Evolutionary conservation across 2,329 filamentous ascomycete genomes (phyloP).

Genomic region (Beauveria sp.): DNA sequence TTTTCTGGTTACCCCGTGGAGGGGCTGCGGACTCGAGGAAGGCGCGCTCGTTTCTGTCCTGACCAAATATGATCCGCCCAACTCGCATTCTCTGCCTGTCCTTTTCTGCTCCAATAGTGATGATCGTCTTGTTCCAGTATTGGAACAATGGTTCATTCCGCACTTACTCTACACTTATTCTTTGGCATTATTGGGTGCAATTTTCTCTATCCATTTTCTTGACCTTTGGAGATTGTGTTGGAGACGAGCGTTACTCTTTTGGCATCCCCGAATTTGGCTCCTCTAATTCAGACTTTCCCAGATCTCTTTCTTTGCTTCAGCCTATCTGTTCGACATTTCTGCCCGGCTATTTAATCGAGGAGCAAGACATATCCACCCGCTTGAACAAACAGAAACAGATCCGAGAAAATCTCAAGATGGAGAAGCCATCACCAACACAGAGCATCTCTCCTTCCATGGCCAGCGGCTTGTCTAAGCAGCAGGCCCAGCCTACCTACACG

Average conservation of each 20-base stretch:
- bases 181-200: conserved; percentile 4
- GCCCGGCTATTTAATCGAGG: conserved; percentile 5
- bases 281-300: conserved; percentile 6
- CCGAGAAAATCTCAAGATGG: conserved; percentile 22
- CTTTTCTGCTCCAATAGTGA: neutral
- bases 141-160: neutral
- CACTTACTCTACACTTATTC: neutral
- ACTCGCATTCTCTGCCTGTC: neutral
- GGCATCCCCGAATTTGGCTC: neutral
- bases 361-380: conserved; percentile 3
- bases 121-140: neutral
- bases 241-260: conserved; percentile 4
- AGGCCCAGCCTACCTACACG: conserved; percentile 39
- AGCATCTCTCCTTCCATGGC: conserved; percentile 18
- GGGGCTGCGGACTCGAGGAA: conserved; percentile 3
- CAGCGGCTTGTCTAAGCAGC: conserved; percentile 16
- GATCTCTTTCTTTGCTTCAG: conserved; percentile 2
- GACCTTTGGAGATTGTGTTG: conserved; percentile 6
- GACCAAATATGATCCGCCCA: neutral
- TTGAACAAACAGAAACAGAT: conserved; percentile 1
- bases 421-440: conserved; percentile 20
- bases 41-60: neutral
- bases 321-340: conserved; percentile 5
- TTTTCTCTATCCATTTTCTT: conserved; percentile 1
- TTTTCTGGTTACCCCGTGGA: neutral